Evolutionary conservation across 352 stramenopile genomes (phyloP), one percentile per base, ranked within the genome.

Genomic region (Globisporangium spiculum): DNA sequence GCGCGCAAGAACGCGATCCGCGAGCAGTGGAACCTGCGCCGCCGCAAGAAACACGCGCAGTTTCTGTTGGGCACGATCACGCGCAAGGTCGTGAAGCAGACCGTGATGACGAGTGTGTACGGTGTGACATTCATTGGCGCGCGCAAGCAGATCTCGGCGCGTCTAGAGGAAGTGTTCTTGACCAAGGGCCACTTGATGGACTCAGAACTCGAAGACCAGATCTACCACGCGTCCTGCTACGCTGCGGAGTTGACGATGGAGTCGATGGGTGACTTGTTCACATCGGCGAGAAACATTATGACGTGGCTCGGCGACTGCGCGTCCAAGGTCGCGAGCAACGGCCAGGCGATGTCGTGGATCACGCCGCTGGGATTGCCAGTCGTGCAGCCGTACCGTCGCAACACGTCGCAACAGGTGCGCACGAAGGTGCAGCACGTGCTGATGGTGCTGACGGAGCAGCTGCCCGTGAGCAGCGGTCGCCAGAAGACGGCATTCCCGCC

Each of bases 21-120:
- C 44, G 44, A 52, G 44, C 44, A 52, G 44, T 52, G 44, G 44
- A 52, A 52, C 44, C 18, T 52, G 44, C 44, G 44, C 44, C 44
- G 44, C 1, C 44, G 74, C 36, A 88, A 91, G 58, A 83, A 86
- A 61, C 75, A 78, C 58, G 85, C 88, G 22, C 76, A 86, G 26
- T 91, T 95, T 48, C 18, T 95, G 46, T 67, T 91, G 2, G 87
- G 84, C 18, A 88, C 78, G 9, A 95, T 95, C 63, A 92, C 81
- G 67, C 89, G 97, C 34, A 98, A 99, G 78, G 96, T 99, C 20
- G 97, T 99, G 34, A 99, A 99, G 84, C 94, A 99, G 79, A 99
- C 98, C 52, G 98, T 99, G 1, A 99, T 99, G 98, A 99, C 98
- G 27, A 99, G 94, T 67, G 98, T 99, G 34, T 99, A 99, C 71